Evolutionary conservation across 768 basidiomycete species (phyloP), one percentile per base, ranked within the genome.

Genomic region (Kwoniella botswanensis): DNA sequence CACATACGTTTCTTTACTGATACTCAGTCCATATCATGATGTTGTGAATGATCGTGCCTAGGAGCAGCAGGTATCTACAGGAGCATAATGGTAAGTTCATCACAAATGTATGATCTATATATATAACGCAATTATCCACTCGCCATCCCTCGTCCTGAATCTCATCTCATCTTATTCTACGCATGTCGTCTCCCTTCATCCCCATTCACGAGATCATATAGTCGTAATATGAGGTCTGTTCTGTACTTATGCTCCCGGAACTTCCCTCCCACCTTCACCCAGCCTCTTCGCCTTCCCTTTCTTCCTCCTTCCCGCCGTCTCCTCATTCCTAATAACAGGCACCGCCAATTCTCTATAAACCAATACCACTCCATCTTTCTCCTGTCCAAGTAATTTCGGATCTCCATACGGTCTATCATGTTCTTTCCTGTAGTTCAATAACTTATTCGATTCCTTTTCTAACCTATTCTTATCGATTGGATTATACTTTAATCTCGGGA

Each of bases 361-460:
- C n/a, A 63, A 22, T 22, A 29, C 70, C 70, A 75, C 21, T 42
- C 71, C 69, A 4, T 71, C 74, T 43, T 70, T 68, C 43, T 73
- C 73, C 9, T 46, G 72, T 11, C 3, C 4, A 35, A 35, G 35
- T 35, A 61, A 26, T 29, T 74, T 75, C 68, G 70, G 35, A 73
- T 80, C 74, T 0, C 77, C 79, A 74, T 78, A 83, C 15, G 74
- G 74, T 35, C 79, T 60, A 73, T 76, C 76, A 42, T 75, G 63
- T 55, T 74, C 78, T 22, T 68, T 54, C 59, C 80, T 60, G 77
- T 77, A 81, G 22, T 26, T 65, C 15, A 76, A 63, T n/a, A 71
- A 63, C 61, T 78, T 79, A 11, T 54, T 63, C 63, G 79, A 68
- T 52, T 76, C 79, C 57, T 77, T 82, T 59, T 75, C 76, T 12